phyloP scores from a whole-genome alignment of 2,329 filamentous ascomycete species.

The Chalaropsis thielavioides region DNA sequence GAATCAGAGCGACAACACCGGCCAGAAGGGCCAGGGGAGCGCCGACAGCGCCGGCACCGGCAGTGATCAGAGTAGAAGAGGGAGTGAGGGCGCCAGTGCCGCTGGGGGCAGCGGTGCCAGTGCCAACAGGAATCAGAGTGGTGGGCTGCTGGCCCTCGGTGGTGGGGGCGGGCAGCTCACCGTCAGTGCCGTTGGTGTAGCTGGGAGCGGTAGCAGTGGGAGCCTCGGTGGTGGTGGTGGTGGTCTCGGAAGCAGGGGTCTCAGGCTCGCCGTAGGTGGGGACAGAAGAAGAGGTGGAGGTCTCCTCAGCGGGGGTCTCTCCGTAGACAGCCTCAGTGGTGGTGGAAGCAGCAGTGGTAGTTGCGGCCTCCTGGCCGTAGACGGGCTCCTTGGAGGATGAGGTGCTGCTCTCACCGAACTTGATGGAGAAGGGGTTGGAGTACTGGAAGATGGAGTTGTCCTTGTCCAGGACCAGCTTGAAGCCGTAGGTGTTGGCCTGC shows the following conservation, averaged over 20 bases:
- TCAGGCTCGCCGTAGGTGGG: slow-evolving; percentile 17
- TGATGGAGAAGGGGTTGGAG: slow-evolving; percentile 46
- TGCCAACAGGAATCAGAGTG: slow-evolving; percentile 19
- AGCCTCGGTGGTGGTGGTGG: slow-evolving; percentile 23
- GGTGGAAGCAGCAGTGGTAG: slow-evolving; percentile 20
- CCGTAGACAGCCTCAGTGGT: not conserved
- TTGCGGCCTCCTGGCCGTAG: slow-evolving; percentile 21
- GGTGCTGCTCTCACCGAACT: slow-evolving; percentile 22
- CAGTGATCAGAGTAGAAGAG: slow-evolving; percentile 18
- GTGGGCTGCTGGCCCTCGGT: slow-evolving; percentile 23
- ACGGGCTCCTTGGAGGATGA: slow-evolving; percentile 18
- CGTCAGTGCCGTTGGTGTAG: slow-evolving; percentile 16
- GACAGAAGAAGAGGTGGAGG: slow-evolving; percentile 20
- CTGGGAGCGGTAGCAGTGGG: slow-evolving; percentile 20
- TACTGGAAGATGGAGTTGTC: slow-evolving; percentile 42
- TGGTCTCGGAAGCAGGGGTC: slow-evolving; percentile 18
- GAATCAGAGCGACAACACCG: slow-evolving; percentile 11
- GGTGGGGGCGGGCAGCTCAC: slow-evolving; percentile 21
- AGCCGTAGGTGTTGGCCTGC: slow-evolving; percentile 38
- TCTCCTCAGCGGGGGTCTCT: slow-evolving; percentile 12
- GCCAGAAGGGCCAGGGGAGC: slow-evolving; percentile 16
- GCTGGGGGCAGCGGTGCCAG: slow-evolving; percentile 21
- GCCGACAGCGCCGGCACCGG: slow-evolving; percentile 13
- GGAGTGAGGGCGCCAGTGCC: slow-evolving; percentile 19
- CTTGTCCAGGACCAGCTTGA: slow-evolving; percentile 38